Percentiles rank a stretch among this genome's conserved stretches.
Conservation (phyloP, 371 early-diverging fungal genomes). For the Mortierella sp. region DNA sequence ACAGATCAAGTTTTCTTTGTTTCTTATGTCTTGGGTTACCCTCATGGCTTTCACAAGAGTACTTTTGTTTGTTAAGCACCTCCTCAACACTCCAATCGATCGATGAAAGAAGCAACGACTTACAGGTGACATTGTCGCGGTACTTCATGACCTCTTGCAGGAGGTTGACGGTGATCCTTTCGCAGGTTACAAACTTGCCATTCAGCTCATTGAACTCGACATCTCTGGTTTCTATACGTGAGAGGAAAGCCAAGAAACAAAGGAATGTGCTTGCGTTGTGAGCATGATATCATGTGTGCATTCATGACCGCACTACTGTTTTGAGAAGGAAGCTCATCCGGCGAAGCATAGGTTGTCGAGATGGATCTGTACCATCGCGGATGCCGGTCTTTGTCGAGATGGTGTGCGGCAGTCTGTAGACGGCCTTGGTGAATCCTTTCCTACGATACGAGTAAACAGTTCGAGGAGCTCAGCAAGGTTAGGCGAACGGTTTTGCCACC, state of each 20-base stretch:
- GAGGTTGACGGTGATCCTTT: slow-evolving; percentile 69
- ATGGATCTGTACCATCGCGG: slow-evolving; percentile 37
- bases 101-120: slow-evolving; percentile 4
- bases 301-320: background rate
- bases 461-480: background rate
- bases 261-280: background rate
- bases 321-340: background rate
- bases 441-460: slow-evolving; percentile 4
- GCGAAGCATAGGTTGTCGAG: background rate
- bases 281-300: background rate
- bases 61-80: background rate
- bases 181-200: slow-evolving; percentile 70
- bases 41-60: background rate
- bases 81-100: background rate
- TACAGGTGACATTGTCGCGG: slow-evolving; percentile 81
- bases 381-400: slow-evolving; percentile 54
- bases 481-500: background rate
- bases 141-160: slow-evolving; percentile 78
- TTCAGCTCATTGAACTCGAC: slow-evolving; percentile 75
- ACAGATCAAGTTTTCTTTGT: background rate
- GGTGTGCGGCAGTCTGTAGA: slow-evolving; percentile 51
- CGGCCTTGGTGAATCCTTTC: slow-evolving; percentile 56
- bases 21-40: background rate
- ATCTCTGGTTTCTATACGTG: slow-evolving; percentile 73
- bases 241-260: background rate